Evolutionary conservation across 768 basidiomycete genomes (phyloP).

Genomic region (Mycena kentingensis): DNA sequence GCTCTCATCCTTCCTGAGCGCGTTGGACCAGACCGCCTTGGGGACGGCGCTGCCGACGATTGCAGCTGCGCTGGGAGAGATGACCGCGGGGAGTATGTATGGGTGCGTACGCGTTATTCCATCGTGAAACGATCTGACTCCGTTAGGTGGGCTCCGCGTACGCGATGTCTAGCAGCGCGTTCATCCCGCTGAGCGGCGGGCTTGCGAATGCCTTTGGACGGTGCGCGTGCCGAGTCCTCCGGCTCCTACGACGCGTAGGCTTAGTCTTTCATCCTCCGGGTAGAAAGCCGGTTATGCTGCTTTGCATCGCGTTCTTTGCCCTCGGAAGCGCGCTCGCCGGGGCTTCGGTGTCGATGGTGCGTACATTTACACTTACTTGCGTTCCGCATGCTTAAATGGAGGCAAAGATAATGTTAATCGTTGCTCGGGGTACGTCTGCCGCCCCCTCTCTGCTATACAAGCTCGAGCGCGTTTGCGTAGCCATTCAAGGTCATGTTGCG

Average conservation of each 20-base stretch:
- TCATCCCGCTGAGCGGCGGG: slow-evolving; percentile 38
- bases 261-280: background rate
- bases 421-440: too few relatives aligned
- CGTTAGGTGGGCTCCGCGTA: slow-evolving; percentile 39
- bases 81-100: slow-evolving; percentile 7
- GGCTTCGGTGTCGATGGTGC: too few relatives aligned
- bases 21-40: slow-evolving; percentile 13
- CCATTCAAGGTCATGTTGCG: slow-evolving; percentile 37
- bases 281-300: slow-evolving; percentile 29
- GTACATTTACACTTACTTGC: too few relatives aligned
- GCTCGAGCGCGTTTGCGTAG: too few relatives aligned
- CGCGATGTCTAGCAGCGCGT: slow-evolving; percentile 38
- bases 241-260: background rate
- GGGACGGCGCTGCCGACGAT: slow-evolving; percentile 18
- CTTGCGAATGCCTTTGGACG: slow-evolving; percentile 37
- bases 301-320: slow-evolving; percentile 33
- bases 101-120: too few relatives aligned
- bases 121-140: too few relatives aligned
- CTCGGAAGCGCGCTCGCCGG: slow-evolving; percentile 45
- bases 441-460: too few relatives aligned
- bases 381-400: too few relatives aligned
- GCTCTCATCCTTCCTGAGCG: background rate
- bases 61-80: slow-evolving; percentile 8
- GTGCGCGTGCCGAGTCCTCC: too few relatives aligned
- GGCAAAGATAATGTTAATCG: too few relatives aligned